Evolutionary conservation across 2,329 filamentous ascomycete species (phyloP).

Genomic region (Paraconiothyrium sp.): DNA sequence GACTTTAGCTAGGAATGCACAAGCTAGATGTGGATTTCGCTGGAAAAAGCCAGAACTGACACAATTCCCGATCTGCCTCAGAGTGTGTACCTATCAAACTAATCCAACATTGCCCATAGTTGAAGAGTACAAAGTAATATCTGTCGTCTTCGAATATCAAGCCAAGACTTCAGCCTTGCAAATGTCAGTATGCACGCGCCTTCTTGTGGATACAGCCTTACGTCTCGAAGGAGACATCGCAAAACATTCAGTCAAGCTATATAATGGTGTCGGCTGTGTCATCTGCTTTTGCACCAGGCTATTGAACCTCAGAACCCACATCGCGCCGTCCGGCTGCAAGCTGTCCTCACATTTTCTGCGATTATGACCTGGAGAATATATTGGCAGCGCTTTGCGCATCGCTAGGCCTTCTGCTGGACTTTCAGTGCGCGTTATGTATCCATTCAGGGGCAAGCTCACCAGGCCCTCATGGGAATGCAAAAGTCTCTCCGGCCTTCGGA

Average conservation of each 20-base stretch:
- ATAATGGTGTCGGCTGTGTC: not conserved
- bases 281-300: not conserved
- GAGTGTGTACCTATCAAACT: not conserved
- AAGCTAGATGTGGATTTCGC: not conserved
- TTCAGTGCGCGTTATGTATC: not conserved
- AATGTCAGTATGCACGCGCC: not conserved
- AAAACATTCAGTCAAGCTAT: not conserved
- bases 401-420: not conserved
- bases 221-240: not conserved
- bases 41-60: not conserved
- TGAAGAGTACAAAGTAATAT: not conserved
- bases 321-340: not conserved
- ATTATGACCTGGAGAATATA: not conserved
- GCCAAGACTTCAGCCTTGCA: not conserved
- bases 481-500: not conserved
- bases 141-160: not conserved
- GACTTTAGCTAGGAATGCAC: not conserved
- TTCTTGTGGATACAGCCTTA: not conserved
- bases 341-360: not conserved
- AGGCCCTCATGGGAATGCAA: not conserved
- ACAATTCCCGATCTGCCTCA: not conserved
- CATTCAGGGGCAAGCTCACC: not conserved
- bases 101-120: not conserved
- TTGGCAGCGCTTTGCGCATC: not conserved
- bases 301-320: not conserved